These are phyloP conservation scores for Aspergillus alliaceus DNA, from an alignment of 2,329 filamentous ascomycete species.

Conservation along the genomic window DNA sequence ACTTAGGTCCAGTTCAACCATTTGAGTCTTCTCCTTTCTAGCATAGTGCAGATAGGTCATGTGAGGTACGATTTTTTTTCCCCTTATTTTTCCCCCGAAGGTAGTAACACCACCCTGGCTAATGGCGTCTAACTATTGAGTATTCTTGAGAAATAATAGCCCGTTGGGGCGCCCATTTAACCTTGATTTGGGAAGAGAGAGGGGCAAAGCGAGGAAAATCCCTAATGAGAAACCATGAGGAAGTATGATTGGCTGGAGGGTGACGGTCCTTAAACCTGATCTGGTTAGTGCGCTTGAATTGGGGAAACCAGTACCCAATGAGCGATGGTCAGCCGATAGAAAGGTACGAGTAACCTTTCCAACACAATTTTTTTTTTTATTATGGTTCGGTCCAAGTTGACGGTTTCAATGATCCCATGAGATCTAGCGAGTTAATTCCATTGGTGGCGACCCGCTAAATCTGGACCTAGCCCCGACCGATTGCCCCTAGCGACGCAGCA, in stretches of 20 bases:
- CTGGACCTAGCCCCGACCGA: constrained; percentile 13
- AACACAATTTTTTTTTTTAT: too few relatives aligned
- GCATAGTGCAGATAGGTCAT: neutral
- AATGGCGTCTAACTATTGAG: neutral
- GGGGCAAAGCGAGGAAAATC: neutral
- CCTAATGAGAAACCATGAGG: neutral
- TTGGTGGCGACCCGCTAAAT: constrained; percentile 10
- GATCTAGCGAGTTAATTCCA: constrained; percentile 7
- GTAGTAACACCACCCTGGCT: too few relatives aligned
- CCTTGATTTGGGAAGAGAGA: neutral
- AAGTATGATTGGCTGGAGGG: neutral
- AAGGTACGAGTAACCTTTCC: too few relatives aligned
- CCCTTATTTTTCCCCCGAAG: neutral
- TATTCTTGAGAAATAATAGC: neutral
- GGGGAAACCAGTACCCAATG: neutral
- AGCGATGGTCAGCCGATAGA: neutral
- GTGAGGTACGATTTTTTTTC: neutral
- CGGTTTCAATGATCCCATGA: constrained; percentile 11
- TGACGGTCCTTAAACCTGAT: neutral
- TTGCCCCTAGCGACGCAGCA: constrained; percentile 22
- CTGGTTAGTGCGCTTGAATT: neutral
- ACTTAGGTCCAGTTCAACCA: too few relatives aligned
- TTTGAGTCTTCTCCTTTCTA: too few relatives aligned
- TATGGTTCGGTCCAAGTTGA: neutral
- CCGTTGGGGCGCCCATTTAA: neutral